Evolutionary conservation across 176 grass and related monocot genomes (phyloP).

Genomic region (Panicum miliaceum): DNA sequence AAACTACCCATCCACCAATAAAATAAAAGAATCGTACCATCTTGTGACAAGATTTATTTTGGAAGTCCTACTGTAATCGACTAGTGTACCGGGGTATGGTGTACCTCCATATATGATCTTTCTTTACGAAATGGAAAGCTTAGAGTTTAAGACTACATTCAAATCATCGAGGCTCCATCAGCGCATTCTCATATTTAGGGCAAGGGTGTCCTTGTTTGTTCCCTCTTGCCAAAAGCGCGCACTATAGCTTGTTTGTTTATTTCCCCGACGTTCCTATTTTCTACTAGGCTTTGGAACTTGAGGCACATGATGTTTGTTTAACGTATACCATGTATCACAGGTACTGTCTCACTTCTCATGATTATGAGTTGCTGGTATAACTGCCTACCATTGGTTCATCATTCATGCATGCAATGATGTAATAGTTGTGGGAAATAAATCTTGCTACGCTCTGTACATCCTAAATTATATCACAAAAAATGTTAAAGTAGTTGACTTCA

Average conservation of each 20-base stretch:
- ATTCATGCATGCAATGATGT: not conserved
- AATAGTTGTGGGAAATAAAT: not conserved
- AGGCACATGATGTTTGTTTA: constrained; percentile 22
- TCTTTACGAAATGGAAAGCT: not conserved
- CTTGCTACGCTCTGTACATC: not conserved
- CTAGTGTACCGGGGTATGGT: not conserved
- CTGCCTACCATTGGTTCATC: not conserved
- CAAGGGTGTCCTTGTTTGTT: not conserved
- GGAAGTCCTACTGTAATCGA: not conserved
- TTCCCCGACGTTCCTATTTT: not conserved
- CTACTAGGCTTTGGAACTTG: constrained; percentile 42
- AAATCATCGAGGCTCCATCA: too few species aligned
- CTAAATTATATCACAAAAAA: not conserved
- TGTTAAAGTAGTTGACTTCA: not conserved
- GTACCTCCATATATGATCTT: not conserved
- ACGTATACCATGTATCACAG: not conserved
- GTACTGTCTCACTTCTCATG: not conserved
- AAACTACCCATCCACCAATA: not conserved
- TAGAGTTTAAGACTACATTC: not conserved
- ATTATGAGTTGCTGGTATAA: not conserved
- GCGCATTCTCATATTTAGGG: not conserved
- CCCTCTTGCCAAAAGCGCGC: not conserved
- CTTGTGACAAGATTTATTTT: not conserved
- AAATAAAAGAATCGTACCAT: not conserved
- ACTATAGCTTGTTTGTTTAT: constrained; percentile 8